These are phyloP conservation scores for Elongisporangium senticosum DNA, from an alignment of 352 stramenopile species.

Conservation along the genomic window DNA sequence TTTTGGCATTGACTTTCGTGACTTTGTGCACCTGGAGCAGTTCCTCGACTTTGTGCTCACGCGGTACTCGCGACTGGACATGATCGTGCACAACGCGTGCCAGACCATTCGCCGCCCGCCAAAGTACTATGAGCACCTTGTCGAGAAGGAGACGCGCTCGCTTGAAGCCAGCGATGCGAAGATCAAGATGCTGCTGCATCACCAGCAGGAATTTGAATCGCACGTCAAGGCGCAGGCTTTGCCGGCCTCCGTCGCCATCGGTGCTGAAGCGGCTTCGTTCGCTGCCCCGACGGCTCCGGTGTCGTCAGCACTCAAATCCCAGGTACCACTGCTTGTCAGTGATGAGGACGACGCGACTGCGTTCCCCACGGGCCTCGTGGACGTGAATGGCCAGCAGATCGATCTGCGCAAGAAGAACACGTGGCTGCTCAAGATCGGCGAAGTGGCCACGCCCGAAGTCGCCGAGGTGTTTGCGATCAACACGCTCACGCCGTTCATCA, in stretches of 20 bases:
- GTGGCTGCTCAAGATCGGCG: conserved; percentile 93
- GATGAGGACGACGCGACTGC: conserved; percentile 49
- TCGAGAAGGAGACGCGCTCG: conserved; percentile 77
- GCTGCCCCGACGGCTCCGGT: conserved; percentile 29
- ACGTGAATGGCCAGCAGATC: conserved; percentile 96
- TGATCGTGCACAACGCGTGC: conserved; percentile 98
- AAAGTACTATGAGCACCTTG: conserved; percentile 92
- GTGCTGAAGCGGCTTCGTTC: conserved; percentile 11
- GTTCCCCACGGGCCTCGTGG: conserved; percentile 77
- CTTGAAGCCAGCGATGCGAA: conserved; percentile 43
- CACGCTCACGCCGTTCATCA: conserved; percentile 95
- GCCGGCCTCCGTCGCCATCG: conserved; percentile 19
- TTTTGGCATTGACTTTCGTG: conserved; percentile 95
- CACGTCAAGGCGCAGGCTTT: conserved; percentile 60
- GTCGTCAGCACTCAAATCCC: conserved; percentile 79
- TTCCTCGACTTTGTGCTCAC: conserved; percentile 88
- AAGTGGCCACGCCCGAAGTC: conserved; percentile 86
- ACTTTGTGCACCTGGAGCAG: conserved; percentile 93
- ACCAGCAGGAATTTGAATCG: conserved; percentile 73
- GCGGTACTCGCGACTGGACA: conserved; percentile 86
- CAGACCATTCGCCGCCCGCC: conserved; percentile 93
- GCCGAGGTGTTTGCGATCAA: conserved; percentile 93
- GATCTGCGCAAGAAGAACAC: conserved; percentile 93
- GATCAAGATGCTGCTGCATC: conserved; percentile 67
- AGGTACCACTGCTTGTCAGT: conserved; percentile 71